Evolutionary conservation across 1,284 basidiomycete genomes (phyloP).

Genomic region (Melampsora americana): DNA sequence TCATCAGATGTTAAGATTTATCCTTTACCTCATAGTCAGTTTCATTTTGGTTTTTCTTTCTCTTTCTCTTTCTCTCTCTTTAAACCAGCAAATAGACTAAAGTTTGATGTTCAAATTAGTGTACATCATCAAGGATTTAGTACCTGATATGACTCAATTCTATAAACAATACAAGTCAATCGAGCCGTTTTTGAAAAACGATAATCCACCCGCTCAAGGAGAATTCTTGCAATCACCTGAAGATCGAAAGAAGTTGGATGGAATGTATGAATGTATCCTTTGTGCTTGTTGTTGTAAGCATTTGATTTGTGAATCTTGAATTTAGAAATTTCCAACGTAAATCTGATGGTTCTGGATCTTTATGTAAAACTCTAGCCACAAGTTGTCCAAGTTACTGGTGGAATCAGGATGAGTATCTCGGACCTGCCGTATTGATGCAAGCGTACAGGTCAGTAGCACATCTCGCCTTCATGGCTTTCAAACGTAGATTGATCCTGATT

Average conservation of each 20-base stretch:
- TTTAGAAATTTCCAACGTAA: too few species aligned
- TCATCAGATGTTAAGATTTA: slow-evolving; percentile 84
- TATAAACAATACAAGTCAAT: slow-evolving; percentile 99
- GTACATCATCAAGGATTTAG: slow-evolving; percentile 99
- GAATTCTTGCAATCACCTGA: slow-evolving; percentile 86
- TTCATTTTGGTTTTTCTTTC: not conserved
- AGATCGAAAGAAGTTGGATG: slow-evolving; percentile 92
- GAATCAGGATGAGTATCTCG: slow-evolving; percentile 98
- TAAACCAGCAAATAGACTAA: too few species aligned
- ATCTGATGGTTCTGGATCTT: not conserved
- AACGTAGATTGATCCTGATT: not conserved
- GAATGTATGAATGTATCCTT: slow-evolving; percentile 75
- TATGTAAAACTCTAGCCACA: slow-evolving; percentile 47
- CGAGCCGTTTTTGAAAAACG: slow-evolving; percentile 88
- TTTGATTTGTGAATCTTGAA: not conserved
- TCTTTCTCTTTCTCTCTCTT: too few species aligned
- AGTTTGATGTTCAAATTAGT: too few species aligned
- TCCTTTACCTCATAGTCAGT: slow-evolving; percentile 93
- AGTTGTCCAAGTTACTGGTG: slow-evolving; percentile 76
- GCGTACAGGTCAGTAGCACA: slow-evolving; percentile 61
- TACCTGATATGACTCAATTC: slow-evolving; percentile 73
- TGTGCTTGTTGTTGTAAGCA: slow-evolving; percentile 23
- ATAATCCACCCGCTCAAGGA: slow-evolving; percentile 71
- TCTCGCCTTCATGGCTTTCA: not conserved
- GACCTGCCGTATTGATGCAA: slow-evolving; percentile 88